Base-by-base conservation (phyloP, 2,329 filamentous ascomycete species). In the Botrytis fragariae region DNA sequence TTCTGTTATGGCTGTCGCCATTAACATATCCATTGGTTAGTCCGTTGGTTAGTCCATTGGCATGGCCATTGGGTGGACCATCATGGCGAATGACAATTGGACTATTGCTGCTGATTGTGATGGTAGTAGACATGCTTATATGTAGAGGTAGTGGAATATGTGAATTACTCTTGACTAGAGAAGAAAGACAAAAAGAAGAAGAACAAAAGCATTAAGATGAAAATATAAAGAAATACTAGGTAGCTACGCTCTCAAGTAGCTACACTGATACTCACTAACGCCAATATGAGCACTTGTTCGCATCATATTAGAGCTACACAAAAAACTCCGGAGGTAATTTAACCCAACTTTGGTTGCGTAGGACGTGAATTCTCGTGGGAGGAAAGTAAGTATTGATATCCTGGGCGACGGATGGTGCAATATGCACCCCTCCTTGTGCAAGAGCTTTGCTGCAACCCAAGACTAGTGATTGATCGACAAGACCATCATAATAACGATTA, bases 71-170 rank as follows among this genome's bases (percentile, higher is more conserved):
- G 22, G 16, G 32, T 22, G 22, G 20, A 16, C 59, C 70, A 67
- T 72, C 62, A 57, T 72, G 61, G 10, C 60, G 70, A 67, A 72
- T 72, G 45, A 72, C 22, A 44, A 72, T 64, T 37, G 70, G 61
- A 42, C 70, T 67, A 20, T 72, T 54, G 61, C 70, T 72, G 45
- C 70, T 72, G 16, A 72, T 72, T 54, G 60, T 72, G 32, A 72
- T 72, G 20, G 70, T 72, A 35, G 70, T 72, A 67, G 70, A 44
- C 70, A 72, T 72, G 9, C 22, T 42, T 22, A 37, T 1, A 18
- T 37, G 18, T 32, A 37, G 22, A 57, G 16, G 18, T 42, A 16
- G 12, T 18, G 20, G n/a, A 39, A 25, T 1, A 65, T 51, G 18
- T 14, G n/a, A 62, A 22, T 37, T 25, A 14, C 39, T 9, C 2